Percentiles rank a stretch among this genome's conserved stretches.
phyloP scores from a whole-genome alignment of 352 stramenopile species.

The Phytophthora parvispora region DNA sequence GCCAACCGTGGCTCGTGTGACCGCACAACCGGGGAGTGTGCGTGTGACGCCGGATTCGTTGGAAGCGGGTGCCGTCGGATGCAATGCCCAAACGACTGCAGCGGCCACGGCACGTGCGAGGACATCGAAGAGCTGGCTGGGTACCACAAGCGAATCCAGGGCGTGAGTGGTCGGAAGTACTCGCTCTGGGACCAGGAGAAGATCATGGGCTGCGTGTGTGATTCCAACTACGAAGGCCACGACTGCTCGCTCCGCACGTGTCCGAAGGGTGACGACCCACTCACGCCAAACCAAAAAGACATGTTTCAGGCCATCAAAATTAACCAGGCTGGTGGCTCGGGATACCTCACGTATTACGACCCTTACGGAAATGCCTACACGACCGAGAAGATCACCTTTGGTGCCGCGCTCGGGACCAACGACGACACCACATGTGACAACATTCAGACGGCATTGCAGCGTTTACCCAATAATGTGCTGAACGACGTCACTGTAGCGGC shows the following conservation, averaged over 20 bases:
- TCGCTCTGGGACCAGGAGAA: slow-evolving; percentile 86
- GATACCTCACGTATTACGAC: slow-evolving; percentile 79
- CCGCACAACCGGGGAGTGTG: slow-evolving; percentile 70
- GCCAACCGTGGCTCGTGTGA: slow-evolving; percentile 84
- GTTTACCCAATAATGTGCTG: slow-evolving; percentile 76
- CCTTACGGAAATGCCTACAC: slow-evolving; percentile 78
- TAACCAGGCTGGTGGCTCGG: not conserved
- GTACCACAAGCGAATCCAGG: slow-evolving; percentile 57
- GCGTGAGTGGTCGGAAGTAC: slow-evolving; percentile 37
- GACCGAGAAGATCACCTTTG: slow-evolving; percentile 52
- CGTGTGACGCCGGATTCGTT: slow-evolving; percentile 85
- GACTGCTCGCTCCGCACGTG: slow-evolving; percentile 71
- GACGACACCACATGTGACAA: slow-evolving; percentile 31
- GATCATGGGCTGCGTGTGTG: slow-evolving; percentile 85
- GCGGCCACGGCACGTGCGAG: slow-evolving; percentile 66
- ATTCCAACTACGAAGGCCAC: slow-evolving; percentile 61
- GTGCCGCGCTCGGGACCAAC: not conserved
- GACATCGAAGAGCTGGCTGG: slow-evolving; percentile 74
- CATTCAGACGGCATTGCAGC: slow-evolving; percentile 52
- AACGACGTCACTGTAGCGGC: slow-evolving; percentile 49
- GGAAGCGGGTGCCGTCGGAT: slow-evolving; percentile 76
- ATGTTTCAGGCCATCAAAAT: slow-evolving; percentile 57
- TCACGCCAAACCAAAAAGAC: slow-evolving; percentile 61
- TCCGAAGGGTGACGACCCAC: slow-evolving; percentile 68
- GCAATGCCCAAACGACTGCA: slow-evolving; percentile 67